phyloP scores from a whole-genome alignment of 345 rosid genomes.

The Salix dunnii region DNA sequence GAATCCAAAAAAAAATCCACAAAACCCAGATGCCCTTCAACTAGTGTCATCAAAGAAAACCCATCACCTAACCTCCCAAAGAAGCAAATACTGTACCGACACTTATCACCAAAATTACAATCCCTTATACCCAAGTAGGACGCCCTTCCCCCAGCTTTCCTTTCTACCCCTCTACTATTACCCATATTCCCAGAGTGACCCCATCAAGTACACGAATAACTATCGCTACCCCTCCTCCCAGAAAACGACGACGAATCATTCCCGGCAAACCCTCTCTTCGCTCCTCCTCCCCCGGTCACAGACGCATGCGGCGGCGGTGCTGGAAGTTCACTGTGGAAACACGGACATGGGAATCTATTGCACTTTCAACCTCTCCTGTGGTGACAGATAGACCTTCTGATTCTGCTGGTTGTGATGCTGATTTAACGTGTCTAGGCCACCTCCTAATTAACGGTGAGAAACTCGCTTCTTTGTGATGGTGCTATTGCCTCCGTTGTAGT shows the following conservation, averaged over 20 bases:
- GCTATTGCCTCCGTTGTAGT: too few relatives aligned
- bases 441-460: constrained; percentile 58
- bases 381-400: constrained; percentile 76
- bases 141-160: not conserved
- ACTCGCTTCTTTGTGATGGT: constrained; percentile 32
- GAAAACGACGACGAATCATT: constrained; percentile 50
- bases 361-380: constrained; percentile 90
- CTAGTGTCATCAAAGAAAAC: constrained; percentile 62
- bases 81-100: constrained; percentile 69
- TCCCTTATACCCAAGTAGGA: constrained; percentile 61
- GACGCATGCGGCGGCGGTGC: constrained; percentile 28
- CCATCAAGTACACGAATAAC: constrained; percentile 39
- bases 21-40: constrained; percentile 94
- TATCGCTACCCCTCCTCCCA: constrained; percentile 56
- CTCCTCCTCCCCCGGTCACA: constrained; percentile 30
- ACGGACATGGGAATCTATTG: constrained; percentile 61
- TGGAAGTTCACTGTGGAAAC: constrained; percentile 13
- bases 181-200: constrained; percentile 33
- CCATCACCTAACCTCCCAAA: constrained; percentile 76
- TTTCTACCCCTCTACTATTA: not conserved
- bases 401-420: constrained; percentile 4
- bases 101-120: constrained; percentile 63
- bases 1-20: constrained; percentile 19
- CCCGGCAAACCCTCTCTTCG: constrained; percentile 59
- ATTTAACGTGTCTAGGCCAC: constrained; percentile 1